Conservation (phyloP, 208 protist species). For the Lotmaria passim region DNA sequence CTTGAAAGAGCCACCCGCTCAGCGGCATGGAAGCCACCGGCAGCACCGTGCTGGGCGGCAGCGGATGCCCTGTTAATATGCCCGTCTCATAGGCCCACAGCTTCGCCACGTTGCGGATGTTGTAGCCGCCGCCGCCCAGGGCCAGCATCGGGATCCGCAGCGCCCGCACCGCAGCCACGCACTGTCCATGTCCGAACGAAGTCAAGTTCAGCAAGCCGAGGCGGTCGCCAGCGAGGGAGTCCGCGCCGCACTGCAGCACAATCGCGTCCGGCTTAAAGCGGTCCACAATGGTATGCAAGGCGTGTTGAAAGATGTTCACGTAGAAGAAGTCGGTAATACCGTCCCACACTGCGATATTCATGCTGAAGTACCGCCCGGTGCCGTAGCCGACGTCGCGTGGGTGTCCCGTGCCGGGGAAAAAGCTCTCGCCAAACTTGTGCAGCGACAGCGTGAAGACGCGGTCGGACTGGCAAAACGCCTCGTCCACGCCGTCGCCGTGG, state of each 20-base stretch:
- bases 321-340: constrained; percentile 93
- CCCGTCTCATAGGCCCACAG: constrained; percentile 97
- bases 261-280: constrained; percentile 93
- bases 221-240: constrained; percentile 97
- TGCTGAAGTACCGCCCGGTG: constrained; percentile 82
- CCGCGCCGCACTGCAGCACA: constrained; percentile 99
- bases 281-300: constrained; percentile 57
- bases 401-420: constrained; percentile 98
- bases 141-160: constrained; percentile 96
- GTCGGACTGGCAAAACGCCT: constrained; percentile 99
- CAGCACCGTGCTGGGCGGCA: constrained; percentile 72
- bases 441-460: constrained; percentile 99
- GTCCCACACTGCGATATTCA: constrained; percentile 91
- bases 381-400: constrained; percentile 83
- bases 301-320: constrained; percentile 77
- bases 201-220: constrained; percentile 95
- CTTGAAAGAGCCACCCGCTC: constrained; percentile 86
- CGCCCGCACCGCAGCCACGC: constrained; percentile 93
- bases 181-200: constrained; percentile 94
- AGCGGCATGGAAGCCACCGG: constrained; percentile 72
- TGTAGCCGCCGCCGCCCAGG: constrained; percentile 99
- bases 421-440: constrained; percentile 99
- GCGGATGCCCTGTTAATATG: constrained; percentile 71
- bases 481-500: constrained; percentile 99
- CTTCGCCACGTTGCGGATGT: constrained; percentile 98